phyloP scores from a whole-genome alignment of 495 filamentous ascomycete species.

The Penicillium chermesinum region DNA sequence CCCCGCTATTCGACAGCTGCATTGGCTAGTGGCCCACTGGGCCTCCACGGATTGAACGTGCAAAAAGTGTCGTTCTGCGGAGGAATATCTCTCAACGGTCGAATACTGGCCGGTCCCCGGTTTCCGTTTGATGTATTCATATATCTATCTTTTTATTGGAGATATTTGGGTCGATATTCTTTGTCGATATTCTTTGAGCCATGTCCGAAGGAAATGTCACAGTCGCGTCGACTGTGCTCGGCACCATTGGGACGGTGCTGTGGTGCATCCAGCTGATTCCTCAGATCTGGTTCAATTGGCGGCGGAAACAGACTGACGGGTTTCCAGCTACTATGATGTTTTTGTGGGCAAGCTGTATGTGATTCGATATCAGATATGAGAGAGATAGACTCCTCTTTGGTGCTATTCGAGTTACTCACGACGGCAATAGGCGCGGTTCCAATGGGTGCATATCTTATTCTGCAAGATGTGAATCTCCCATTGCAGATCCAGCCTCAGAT shows the following conservation, averaged over 20 bases:
- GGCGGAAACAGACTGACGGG: constrained; percentile 64
- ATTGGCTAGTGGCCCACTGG: no score
- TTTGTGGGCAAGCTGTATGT: constrained; percentile 63
- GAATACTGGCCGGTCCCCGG: no score
- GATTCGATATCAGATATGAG: background rate
- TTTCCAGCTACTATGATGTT: constrained; percentile 71
- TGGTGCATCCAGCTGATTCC: constrained; percentile 52
- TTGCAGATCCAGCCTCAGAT: constrained; percentile 70
- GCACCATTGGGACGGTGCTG: constrained; percentile 51
- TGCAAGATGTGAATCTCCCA: constrained; percentile 66
- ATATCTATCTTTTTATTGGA: background rate
- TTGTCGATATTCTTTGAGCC: background rate
- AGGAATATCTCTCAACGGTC: no score
- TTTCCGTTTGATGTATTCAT: no score
- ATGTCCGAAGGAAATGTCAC: constrained; percentile 38
- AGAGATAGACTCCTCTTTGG: background rate
- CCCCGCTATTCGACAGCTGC: no score
- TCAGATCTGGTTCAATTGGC: constrained; percentile 69
- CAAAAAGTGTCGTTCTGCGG: no score
- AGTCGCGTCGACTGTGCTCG: constrained; percentile 47
- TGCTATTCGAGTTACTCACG: background rate
- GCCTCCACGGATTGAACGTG: no score
- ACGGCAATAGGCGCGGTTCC: constrained; percentile 38
- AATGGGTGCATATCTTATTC: constrained; percentile 50
- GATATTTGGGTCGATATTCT: no score